Base-by-base conservation (phyloP, 2,329 filamentous ascomycete species). In the Parafenestella ontariensis region DNA sequence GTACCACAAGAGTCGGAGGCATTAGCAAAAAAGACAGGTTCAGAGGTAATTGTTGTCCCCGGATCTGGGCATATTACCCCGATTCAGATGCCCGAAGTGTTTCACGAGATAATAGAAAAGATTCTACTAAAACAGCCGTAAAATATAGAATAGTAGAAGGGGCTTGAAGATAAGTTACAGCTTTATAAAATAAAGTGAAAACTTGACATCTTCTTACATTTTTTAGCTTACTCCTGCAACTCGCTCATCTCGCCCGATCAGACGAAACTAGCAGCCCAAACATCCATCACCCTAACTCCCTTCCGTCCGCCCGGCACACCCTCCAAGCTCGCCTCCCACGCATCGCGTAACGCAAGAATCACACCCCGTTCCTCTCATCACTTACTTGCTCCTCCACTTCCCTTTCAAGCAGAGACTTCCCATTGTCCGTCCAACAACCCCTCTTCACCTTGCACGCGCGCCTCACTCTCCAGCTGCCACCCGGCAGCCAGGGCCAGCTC, bases 401-500 rank as follows among this genome's bases (percentile, higher is more conserved):
- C 36, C 23, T 58, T 28, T 58, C 52, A 66, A 24, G 56, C 53
- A 46, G 51, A 29, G 2, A 66, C 61, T 43, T 69, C 66, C 64
- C 62, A 66, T 39, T 59, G 84, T 80, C 82, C 83, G 83, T 50
- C 62, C 54, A 29, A 78, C 58, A 85, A 52, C 2, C 69, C 78
- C 9, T 72, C 64, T 3, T 58, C 68, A n/a, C 74, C 67, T 10
- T 76, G 65, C 20, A 83, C 63, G n/a, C 61, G 56, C 1, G 41
- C 63, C 52, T 82, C 77, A 5, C 57, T 67, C 20, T 71, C 69
- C 5, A 80, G 42, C 9, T 54, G 49, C 76, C 77, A 83, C 2
- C 78, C 78, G 1, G 66, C 74, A 11, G 51, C 64, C 20, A 52
- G 9, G 2, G 77, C 78, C 4, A 77, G 59, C 3, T 66, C 61